Evolutionary conservation across 1,139 yeast species (phyloP).

Genomic region (Hyphopichia buzzinii): DNA sequence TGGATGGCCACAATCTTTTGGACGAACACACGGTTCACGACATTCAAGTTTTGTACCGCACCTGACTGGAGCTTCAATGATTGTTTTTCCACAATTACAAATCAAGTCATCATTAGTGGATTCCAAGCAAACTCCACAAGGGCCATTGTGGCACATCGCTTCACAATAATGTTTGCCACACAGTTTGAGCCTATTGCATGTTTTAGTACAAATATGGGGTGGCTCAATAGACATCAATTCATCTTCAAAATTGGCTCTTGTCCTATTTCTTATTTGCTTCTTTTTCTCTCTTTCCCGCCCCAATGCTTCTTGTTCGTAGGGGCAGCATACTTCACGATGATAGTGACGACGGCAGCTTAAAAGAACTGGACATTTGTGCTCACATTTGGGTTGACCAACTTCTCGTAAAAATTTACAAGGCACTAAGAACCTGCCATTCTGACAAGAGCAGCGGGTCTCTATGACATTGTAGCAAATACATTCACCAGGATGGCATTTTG

Average conservation of each 20-base stretch:
- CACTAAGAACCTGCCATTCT: slow-evolving; percentile 48
- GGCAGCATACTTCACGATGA: slow-evolving; percentile 70
- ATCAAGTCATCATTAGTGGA: slow-evolving; percentile 77
- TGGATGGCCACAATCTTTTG: slow-evolving; percentile 70
- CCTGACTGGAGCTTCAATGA: slow-evolving; percentile 80
- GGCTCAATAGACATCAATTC: slow-evolving; percentile 67
- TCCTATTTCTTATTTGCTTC: slow-evolving; percentile 47
- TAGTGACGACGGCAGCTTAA: slow-evolving; percentile 81
- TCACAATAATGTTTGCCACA: slow-evolving; percentile 78
- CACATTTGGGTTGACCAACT: slow-evolving; percentile 60
- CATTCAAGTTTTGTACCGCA: slow-evolving; percentile 82
- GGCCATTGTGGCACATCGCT: slow-evolving; percentile 78
- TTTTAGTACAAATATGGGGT: slow-evolving; percentile 69
- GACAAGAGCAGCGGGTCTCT: slow-evolving; percentile 54
- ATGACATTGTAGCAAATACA: slow-evolving; percentile 61
- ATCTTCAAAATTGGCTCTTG: slow-evolving; percentile 36
- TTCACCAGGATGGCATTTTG: slow-evolving; percentile 73
- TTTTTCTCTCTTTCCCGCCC: slow-evolving; percentile 58
- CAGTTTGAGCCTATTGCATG: slow-evolving; percentile 62
- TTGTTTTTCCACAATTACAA: slow-evolving; percentile 83
- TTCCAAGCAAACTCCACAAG: slow-evolving; percentile 82
- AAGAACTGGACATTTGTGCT: slow-evolving; percentile 71
- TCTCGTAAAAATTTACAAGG: slow-evolving; percentile 59
- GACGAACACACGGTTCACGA: slow-evolving; percentile 62
- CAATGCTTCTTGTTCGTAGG: slow-evolving; percentile 60